Evolutionary conservation across 176 grass and related monocot genomes (phyloP).

Genomic region (Juncus effusus): DNA sequence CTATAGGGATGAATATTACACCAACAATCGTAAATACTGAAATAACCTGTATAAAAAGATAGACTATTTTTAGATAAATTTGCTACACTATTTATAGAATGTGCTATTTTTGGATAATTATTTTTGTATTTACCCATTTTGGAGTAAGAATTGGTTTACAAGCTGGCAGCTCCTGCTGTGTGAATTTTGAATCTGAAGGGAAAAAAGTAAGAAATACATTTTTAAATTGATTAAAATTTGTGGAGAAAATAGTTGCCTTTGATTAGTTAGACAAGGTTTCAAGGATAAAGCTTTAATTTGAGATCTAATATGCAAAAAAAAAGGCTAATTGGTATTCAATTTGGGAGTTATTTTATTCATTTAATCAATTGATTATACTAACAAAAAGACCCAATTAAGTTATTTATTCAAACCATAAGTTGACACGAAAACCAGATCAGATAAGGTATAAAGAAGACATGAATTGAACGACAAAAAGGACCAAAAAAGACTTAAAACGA

Average conservation of each 20-base stretch:
- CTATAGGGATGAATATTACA: slow-evolving; percentile 74
- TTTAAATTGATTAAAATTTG: slow-evolving; percentile 17
- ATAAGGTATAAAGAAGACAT: neutral
- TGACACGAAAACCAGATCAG: slow-evolving; percentile 4
- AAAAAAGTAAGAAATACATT: slow-evolving; percentile 17
- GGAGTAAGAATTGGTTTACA: slow-evolving; percentile 98
- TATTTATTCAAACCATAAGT: neutral
- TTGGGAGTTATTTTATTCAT: neutral
- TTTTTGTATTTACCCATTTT: slow-evolving; percentile 64
- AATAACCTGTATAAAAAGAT: slow-evolving; percentile 59
- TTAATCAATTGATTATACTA: slow-evolving; percentile 18
- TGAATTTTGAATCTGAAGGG: slow-evolving; percentile 85
- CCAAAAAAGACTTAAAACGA: slow-evolving; percentile 2
- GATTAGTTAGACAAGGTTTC: neutral
- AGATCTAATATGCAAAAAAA: neutral
- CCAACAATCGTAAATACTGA: slow-evolving; percentile 78
- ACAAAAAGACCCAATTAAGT: neutral
- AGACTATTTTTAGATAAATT: slow-evolving; percentile 3
- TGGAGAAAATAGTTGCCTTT: neutral
- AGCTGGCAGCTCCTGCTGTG: slow-evolving; percentile 92
- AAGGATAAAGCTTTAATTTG: neutral
- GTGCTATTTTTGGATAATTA: neutral
- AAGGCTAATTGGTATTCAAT: neutral
- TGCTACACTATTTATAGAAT: neutral
- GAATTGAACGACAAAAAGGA: neutral